Conservation (phyloP, 2,329 filamentous ascomycete genomes). For the Pestalotiopsis sp. region DNA sequence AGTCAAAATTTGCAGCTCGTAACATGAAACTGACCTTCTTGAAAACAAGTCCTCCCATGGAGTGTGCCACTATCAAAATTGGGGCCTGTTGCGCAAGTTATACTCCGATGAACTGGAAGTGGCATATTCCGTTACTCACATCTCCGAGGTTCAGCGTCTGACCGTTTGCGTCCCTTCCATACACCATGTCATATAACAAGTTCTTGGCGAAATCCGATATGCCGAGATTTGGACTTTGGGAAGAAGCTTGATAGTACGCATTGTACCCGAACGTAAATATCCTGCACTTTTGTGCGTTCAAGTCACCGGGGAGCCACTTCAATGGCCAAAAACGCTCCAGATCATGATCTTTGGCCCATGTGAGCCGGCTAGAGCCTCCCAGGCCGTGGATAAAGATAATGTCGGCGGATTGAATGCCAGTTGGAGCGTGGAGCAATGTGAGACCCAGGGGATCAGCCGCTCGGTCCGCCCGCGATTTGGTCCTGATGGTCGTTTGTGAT, state of each 20-base stretch:
- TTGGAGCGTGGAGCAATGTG: not conserved
- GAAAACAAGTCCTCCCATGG: constrained; percentile 20
- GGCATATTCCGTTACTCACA: not conserved
- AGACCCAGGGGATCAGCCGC: constrained; percentile 1
- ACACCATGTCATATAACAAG: constrained; percentile 17
- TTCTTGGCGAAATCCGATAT: constrained; percentile 14
- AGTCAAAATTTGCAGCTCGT: not conserved
- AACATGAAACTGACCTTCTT: constrained; percentile 16
- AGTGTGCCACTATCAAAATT: constrained; percentile 17
- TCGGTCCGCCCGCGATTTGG: not conserved
- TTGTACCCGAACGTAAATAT: constrained; percentile 17
- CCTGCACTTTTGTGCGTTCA: not conserved
- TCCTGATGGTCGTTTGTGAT: not conserved
- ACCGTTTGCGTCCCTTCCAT: constrained; percentile 13
- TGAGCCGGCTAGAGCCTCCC: constrained; percentile 11
- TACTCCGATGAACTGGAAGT: too few relatives aligned
- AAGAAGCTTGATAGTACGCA: constrained; percentile 12
- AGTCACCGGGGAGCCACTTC: constrained; percentile 14
- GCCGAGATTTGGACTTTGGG: constrained; percentile 9
- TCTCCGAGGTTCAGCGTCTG: constrained; percentile 10
- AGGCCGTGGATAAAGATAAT: constrained; percentile 13
- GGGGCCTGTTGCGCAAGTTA: constrained; percentile 5
- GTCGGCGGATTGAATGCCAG: not conserved
- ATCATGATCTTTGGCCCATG: constrained; percentile 19
- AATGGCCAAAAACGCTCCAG: constrained; percentile 16